Conservation (phyloP, 148 eudicot species). For the Rhododendron griersonianum region DNA sequence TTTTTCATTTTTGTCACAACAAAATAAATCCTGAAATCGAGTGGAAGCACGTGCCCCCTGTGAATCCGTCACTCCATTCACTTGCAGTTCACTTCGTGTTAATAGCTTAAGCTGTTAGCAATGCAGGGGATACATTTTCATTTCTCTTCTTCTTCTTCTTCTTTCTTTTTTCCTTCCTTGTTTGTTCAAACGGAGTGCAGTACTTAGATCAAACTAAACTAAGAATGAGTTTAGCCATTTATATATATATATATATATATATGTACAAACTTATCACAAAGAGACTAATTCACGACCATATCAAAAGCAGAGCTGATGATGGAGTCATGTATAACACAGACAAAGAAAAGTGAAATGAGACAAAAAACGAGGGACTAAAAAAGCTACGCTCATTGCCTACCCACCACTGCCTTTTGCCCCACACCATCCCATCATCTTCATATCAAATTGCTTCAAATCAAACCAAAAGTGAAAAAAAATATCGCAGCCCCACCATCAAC, state of each 20-base stretch:
- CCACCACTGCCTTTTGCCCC: slow-evolving; percentile 6
- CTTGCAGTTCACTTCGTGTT: neutral
- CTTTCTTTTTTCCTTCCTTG: neutral
- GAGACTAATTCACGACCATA: neutral
- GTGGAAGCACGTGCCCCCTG: no score
- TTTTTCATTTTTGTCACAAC: no score
- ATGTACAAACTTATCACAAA: neutral
- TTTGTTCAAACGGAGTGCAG: neutral
- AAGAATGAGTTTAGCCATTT: no score
- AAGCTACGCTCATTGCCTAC: neutral
- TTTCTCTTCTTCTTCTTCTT: neutral
- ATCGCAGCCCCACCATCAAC: neutral
- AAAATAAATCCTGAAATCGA: no score
- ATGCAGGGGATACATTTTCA: neutral
- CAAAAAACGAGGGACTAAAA: slow-evolving; percentile 4
- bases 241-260: no score
- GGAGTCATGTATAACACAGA: neutral
- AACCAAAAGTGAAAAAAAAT: slow-evolving; percentile 2
- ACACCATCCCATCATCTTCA: slow-evolving; percentile 24
- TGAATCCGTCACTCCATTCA: neutral
- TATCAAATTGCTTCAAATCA: slow-evolving; percentile 17
- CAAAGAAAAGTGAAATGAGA: slow-evolving; percentile 7
- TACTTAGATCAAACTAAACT: neutral
- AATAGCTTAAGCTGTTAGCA: neutral
- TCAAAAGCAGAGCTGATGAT: neutral